These are phyloP conservation scores for Gyrodon lividus DNA, from an alignment of 768 basidiomycete species.

Conservation along the genomic window DNA sequence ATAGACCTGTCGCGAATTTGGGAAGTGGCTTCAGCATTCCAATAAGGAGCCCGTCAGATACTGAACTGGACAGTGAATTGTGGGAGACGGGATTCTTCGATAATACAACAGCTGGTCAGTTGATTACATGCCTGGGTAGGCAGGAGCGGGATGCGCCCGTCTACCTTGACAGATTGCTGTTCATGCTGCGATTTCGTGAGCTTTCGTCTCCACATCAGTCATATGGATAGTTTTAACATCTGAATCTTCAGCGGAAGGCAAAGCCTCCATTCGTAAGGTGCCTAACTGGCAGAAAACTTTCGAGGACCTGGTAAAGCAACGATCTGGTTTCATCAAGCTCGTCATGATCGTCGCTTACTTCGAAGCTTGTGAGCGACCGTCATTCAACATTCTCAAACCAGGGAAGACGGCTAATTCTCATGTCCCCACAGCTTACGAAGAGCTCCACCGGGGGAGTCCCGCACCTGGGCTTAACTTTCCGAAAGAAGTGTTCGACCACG, in stretches of 20 bases:
- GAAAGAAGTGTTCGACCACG: conserved; percentile 4
- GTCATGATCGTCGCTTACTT: conserved; percentile 16
- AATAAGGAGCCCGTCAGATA: background rate
- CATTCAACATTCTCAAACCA: background rate
- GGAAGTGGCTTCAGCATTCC: conserved; percentile 16
- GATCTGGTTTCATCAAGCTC: conserved; percentile 8
- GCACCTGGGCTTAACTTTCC: background rate
- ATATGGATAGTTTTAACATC: background rate
- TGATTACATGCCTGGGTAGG: too few species aligned
- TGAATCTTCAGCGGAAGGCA: conserved; percentile 8
- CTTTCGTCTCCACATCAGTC: background rate
- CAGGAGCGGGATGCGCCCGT: too few species aligned
- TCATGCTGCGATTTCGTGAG: conserved; percentile 20
- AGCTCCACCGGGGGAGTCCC: too few species aligned
- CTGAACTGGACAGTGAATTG: conserved; percentile 5
- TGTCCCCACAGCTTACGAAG: background rate
- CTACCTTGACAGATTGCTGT: conserved; percentile 17
- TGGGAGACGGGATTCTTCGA: conserved; percentile 19
- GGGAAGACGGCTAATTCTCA: background rate
- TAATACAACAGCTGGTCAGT: too few species aligned
- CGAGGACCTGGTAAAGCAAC: conserved; percentile 1
- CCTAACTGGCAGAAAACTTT: background rate
- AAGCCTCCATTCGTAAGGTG: background rate
- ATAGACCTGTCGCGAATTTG: conserved; percentile 16
- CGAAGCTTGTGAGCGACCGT: conserved; percentile 14